Evolutionary conservation across 148 eudicot genomes (phyloP).

Genomic region (Rhododendron vialii): DNA sequence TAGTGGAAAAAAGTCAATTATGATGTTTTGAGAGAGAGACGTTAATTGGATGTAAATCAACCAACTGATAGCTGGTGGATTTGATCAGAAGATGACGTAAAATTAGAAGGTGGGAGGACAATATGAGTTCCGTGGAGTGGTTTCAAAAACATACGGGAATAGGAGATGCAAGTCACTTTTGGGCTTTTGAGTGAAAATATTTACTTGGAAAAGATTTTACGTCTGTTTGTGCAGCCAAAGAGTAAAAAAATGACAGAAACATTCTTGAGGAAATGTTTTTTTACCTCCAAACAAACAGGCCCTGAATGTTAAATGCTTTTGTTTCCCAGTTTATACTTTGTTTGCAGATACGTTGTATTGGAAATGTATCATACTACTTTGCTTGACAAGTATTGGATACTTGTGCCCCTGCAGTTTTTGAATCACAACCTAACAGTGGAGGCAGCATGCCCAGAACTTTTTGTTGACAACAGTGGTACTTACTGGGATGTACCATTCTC

Average conservation of each 20-base stretch:
- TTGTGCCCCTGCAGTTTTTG: constrained; percentile 54
- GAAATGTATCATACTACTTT: neutral
- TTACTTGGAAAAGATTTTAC: neutral
- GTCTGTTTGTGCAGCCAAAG: neutral
- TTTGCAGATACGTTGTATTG: neutral
- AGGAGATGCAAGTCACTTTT: neutral
- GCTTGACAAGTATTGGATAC: neutral
- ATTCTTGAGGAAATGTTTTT: neutral
- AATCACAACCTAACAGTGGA: constrained; percentile 62
- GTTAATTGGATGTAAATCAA: neutral
- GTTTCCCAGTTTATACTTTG: neutral
- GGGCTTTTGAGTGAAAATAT: neutral
- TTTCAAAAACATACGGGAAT: neutral
- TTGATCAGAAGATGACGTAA: neutral
- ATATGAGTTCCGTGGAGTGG: neutral
- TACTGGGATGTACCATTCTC: constrained; percentile 90
- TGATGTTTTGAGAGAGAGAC: neutral
- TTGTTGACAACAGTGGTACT: constrained; percentile 54
- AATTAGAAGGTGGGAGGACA: neutral
- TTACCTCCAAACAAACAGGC: neutral
- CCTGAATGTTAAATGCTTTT: neutral
- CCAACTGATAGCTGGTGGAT: neutral
- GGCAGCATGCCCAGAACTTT: constrained; percentile 67
- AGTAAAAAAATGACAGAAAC: neutral
- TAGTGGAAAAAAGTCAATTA: neutral